phyloP scores from a whole-genome alignment of 495 filamentous ascomycete genomes.

The Lophiostoma macrostomum region DNA sequence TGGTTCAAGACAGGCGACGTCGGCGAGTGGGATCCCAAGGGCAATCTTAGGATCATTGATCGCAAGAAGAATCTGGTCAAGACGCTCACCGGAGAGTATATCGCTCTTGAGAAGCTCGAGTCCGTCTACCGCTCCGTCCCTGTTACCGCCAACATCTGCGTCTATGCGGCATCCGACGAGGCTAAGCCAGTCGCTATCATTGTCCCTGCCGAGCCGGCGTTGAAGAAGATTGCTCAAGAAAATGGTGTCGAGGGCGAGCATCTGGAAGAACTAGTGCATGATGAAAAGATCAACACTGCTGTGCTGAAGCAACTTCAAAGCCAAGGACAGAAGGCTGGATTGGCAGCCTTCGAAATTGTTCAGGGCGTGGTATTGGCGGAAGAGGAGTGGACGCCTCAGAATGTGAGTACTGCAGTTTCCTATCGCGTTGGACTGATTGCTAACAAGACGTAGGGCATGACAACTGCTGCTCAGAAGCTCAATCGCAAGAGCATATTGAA shows the following conservation, averaged over 20 bases:
- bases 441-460: constrained; percentile 52
- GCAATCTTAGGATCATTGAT: constrained; percentile 85
- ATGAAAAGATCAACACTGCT: constrained; percentile 71
- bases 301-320: constrained; percentile 82
- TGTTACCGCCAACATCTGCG: constrained; percentile 91
- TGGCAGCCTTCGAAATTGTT: constrained; percentile 86
- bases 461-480: constrained; percentile 74
- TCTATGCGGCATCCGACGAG: constrained; percentile 78
- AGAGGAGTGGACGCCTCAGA: constrained; percentile 96
- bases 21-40: constrained; percentile 79
- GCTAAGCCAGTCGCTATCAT: constrained; percentile 91
- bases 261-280: constrained; percentile 77
- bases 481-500: constrained; percentile 66
- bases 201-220: constrained; percentile 76
- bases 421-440: constrained; percentile 2
- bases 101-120: constrained; percentile 98
- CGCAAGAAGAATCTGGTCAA: constrained; percentile 98
- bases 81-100: constrained; percentile 95
- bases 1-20: constrained; percentile 98
- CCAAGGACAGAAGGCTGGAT: constrained; percentile 69
- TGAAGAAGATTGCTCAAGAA: constrained; percentile 77
- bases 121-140: constrained; percentile 83
- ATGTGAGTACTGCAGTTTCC: constrained; percentile 60
- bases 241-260: constrained; percentile 67
- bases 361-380: constrained; percentile 88